These are phyloP conservation scores for Pneumocystis oryctolagi DNA, from an alignment of 1,139 yeast genomes.

Conservation along the genomic window DNA sequence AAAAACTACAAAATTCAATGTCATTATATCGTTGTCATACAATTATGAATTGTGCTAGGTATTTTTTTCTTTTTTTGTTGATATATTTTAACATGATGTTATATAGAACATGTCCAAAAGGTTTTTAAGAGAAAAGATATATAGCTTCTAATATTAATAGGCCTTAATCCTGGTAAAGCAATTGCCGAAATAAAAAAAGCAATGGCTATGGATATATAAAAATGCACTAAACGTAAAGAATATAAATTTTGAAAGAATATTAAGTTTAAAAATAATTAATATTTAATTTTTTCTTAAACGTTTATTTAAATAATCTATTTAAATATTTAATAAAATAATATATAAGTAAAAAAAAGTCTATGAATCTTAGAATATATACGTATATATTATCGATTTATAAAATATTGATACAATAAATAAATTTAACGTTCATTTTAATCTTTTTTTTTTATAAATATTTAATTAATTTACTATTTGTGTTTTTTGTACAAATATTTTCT, in stretches of 20 bases:
- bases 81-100: slow-evolving; percentile 64
- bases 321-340: too few species aligned
- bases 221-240: background rate
- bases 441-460: too few species aligned
- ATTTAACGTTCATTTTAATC: too few species aligned
- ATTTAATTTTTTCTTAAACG: too few species aligned
- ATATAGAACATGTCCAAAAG: slow-evolving; percentile 96
- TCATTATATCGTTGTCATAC: slow-evolving; percentile 97
- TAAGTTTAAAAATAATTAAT: background rate
- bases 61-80: background rate
- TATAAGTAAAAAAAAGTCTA: too few species aligned
- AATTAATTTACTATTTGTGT: too few species aligned
- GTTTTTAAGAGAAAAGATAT: slow-evolving; percentile 30
- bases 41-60: slow-evolving; percentile 13
- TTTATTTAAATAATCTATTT: too few species aligned
- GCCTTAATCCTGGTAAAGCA: slow-evolving; percentile 79
- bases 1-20: slow-evolving; percentile 92
- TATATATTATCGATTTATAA: too few species aligned
- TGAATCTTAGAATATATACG: too few species aligned
- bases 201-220: slow-evolving; percentile 48
- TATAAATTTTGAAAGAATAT: background rate
- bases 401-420: too few species aligned
- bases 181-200: slow-evolving; percentile 94
- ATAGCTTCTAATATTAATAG: background rate
- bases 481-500: too few species aligned